Base-by-base conservation (phyloP, 305 asterid species). In the Fraxinus floribunda region DNA sequence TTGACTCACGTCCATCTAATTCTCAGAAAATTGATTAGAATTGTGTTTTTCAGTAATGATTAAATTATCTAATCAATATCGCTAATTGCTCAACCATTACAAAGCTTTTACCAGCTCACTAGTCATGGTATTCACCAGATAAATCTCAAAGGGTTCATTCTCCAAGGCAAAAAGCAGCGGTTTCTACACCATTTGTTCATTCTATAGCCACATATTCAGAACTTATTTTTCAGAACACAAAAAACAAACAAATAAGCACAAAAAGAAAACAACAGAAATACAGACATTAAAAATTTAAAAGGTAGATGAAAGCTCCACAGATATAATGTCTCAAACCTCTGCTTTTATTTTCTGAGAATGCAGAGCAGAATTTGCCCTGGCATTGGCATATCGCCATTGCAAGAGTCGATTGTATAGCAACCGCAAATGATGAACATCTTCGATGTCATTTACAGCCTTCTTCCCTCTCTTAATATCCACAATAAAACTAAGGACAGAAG, bases 361-460 rank as follows among this genome's bases (percentile, higher is more conserved):
- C 86, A 87, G 75, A 35, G 88, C 90, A 86, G 90, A 57, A 57
- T 57, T 83, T 26, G 87, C 81, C 77, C 80, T 88, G 44, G 97
- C 97, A 92, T 91, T 94, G 11, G 94, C 92, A 80, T 81, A 92
- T 83, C 90, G 88, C 98, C 99, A 96, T 77, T 96, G 99, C 88
- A 96, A 85, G 68, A 92, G 92, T 85, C 98, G 91, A 88, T 94
- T 96, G 80, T 96, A 91, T 68, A 90, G 85, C 81, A 96, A 82
- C 84, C 97, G 86, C 84, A 96, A 83, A 74, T 88, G 93, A 89
- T 96, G 99, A 62, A 86, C 97, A 85, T 94, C 99, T 82, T 94
- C 98, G 52, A 92, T 87, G 84, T 93, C 88, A 88, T 85, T 89
- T 26, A 89, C 93, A 55, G 88, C 89, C 86, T 93, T 93, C 88